Base-by-base conservation (phyloP, 2,329 filamentous ascomycete genomes). In the Thermothelomyces thermophilus region DNA sequence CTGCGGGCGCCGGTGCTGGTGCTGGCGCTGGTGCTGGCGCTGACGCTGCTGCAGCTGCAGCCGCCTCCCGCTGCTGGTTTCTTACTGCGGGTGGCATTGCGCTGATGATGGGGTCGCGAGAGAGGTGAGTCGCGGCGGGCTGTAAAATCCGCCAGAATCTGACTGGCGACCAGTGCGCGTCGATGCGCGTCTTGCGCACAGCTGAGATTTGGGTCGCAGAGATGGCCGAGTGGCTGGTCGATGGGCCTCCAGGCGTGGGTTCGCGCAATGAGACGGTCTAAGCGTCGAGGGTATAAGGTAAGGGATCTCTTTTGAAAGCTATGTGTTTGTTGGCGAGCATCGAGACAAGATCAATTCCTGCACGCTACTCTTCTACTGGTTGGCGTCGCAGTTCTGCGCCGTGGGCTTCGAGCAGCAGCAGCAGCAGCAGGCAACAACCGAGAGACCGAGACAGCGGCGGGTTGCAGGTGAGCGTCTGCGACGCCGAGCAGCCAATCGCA, bases 21-120 rank as follows among this genome's bases (percentile, higher is more conserved):
- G 31, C 24, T 4, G 28, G 14, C 16, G 20, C n/a, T 16, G 43
- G n/a, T 35, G 51, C 30, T 6, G 45, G 33, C 37, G 31, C 24
- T 4, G n/a, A n/a, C n/a, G 28, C 14, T 13, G 40, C 42, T 16
- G 46, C 41, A 9, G 24, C 24, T 9, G 24, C 24, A 5, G 24
- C 24, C 24, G 24, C 24, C 24, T 6, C 30, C 17, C 31, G 43
- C 24, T 16, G 43, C 13, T 30, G 37, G n/a, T 7, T 34, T 30
- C n/a, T 37, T 13, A 14, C 11, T 17, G 44, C 16, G 24, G 50
- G 50, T 19, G 50, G 28, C 50, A 52, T 52, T 19, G 44, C 20
- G 40, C 30, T 19, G 20, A n/a, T 16, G 39, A n/a, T n/a, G n/a
- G n/a, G 19, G 3, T 24, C 4, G 33, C 11, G 9, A 17, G 9